Base-by-base conservation (phyloP, 73 alveolate species). In the Halteria grandinella region DNA sequence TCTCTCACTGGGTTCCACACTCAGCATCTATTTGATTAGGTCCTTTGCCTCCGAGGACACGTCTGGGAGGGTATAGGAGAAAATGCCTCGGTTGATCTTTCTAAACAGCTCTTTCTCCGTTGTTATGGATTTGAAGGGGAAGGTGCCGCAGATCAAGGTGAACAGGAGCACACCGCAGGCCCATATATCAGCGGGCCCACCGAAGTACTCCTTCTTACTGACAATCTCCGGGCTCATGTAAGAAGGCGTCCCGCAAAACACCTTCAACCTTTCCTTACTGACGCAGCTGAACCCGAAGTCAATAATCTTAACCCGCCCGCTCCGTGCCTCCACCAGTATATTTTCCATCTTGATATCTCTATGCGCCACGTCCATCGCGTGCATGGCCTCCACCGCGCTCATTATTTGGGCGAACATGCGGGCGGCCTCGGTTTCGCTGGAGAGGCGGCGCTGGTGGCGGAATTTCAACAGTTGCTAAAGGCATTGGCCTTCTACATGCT, bases 191-290 rank as follows among this genome's bases (percentile, higher is more conserved):
- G 84, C 88, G 17, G 96, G 89, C 11, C 79, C 88, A 27, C 95
- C 98, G 33, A 45, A 89, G 64, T 80, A 79, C n/a, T 75, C 89
- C 66, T 74, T 69, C 64, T 92, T 92, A 18, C 47, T 12, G 34
- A 89, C 92, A 12, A 92, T 85, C 86, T 92, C 98, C 31, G 98
- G 98, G 5, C 96, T 78, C 98, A 92, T 92, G 55, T 86, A 92
- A 45, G 90, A 64, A 6, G 98, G 98, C 8, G 98, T 92, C 6
- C 98, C 98, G 69, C 98, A 92, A 49, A 85, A 92, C 15, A 66
- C 41, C 41, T 39, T 79, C 45, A 78, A 45, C 21, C 62, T 77
- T 37, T 78, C 50, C 21, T 86, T 72, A 0, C 79, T 48, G 41
- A 36, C 49, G 5, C 78, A 47, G 32, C 92, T 64, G 59, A 89